Evolutionary conservation across 768 basidiomycete species (phyloP), one percentile per base, ranked within the genome.

Genomic region (Holtermannia corniformis): DNA sequence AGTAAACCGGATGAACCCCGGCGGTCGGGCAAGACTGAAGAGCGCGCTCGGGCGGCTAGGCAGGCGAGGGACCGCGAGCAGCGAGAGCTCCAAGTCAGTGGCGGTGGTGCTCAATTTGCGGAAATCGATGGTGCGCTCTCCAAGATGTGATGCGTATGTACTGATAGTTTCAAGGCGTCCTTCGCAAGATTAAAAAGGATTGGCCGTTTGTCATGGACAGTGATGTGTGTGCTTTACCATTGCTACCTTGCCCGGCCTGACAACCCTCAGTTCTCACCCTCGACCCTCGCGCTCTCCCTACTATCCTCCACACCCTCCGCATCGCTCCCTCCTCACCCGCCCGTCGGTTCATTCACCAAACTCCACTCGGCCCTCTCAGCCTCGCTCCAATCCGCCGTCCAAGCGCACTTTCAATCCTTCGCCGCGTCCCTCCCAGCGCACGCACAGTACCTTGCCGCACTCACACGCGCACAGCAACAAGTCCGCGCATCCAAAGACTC

Each of bases 401-500:
- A 72, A 87, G 86, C 84, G 62, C 85, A 96, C 64, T 95, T 92
- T 68, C 84, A 93, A 72, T 83, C 91, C 2, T 97, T 96, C 70
- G 90, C 89, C 41, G 83, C 89, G n/a, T 84, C 91, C 0, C 76
- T 97, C 21, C 89, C 92, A 0, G 88, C 89, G 59, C 95, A 97
- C 69, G 80, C 87, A 1, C 79, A 82, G 2, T 77, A 96, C 12
- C 63, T 91, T 40, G 79, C 74, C 44, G 84, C 87, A 52, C 78
- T 99, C 3, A 75, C 76, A 13, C 78, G 80, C 27, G 81, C 86
- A 3, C 91, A 93, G 71, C 73, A 75, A 0, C 85, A 95, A 61
- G 80, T 91, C 32, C 76, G 78, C 20, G 79, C 80, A 32, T 80
- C 89, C 13, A 82, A 87, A 41, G 74, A 79, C 7, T 74, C 81